Base-by-base conservation (phyloP, 164 flowering plant species). In the Magnolia changhungtana region DNA sequence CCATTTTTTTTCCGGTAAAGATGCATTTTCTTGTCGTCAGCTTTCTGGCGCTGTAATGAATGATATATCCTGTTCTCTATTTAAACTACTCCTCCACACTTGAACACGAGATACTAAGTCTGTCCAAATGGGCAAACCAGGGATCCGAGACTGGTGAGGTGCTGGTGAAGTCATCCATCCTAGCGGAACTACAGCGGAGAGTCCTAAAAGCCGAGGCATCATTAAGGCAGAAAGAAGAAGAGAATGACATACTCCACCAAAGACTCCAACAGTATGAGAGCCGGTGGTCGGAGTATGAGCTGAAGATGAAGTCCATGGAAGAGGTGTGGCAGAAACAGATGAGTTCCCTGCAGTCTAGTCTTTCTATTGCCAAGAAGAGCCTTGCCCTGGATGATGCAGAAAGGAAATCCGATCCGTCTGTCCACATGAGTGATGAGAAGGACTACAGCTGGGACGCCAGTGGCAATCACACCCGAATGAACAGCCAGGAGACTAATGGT, bases 241-340 rank as follows among this genome's bases (percentile, higher is more conserved):
- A 91, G 79, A 94, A 92, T 67, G 97, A 91, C 77, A 88, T 92
- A 77, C 95, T 96, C 77, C 90, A 89, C 69, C 99, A 96, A 79
- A 87, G 95, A 51, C 88, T 94, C 73, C 97, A 89, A 59, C 98
- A 96, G 79, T 96, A 94, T 68, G 99, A 96, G 75, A 90, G 77
- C 75, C 90, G 98, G 9, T 94, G 99, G 99, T 91, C 94, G 0
- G 99, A 91, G 73, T 96, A 96, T 50, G 99, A 96, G 86, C 71
- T 84, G 69, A 96, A 92, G 78, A 94, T 96, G 97, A 96, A 88
- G 77, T 92, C 98, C 66, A 94, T 96, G 99, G 99, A 96, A 82
- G 99, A 96, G 84, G 89, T 92, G 31, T 96, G 99, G 99, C 99
- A 94, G 81, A 94, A 91, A 72, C 99, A 96, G 83, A 94, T 96